Evolutionary conservation across 2,329 filamentous ascomycete species (phyloP).

Genomic region (Venturia pyrina): DNA sequence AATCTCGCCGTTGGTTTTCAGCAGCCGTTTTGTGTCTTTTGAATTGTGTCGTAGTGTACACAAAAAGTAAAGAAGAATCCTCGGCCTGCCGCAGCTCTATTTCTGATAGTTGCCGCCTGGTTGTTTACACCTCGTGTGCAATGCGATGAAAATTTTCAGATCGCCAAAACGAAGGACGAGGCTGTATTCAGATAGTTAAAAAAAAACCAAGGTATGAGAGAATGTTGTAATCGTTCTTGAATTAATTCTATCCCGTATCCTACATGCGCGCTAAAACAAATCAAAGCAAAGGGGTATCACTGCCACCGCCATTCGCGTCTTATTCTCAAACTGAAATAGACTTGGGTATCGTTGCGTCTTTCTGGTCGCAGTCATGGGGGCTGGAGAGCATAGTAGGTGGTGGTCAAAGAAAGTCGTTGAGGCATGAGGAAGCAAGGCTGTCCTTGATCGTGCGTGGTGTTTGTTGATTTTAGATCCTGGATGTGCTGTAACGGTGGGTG

Average conservation of each 20-base stretch:
- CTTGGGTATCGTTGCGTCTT: not conserved
- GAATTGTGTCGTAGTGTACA: too few relatives aligned
- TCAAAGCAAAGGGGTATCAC: constrained; percentile 1
- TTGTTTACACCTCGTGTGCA: too few relatives aligned
- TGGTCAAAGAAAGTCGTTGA: not conserved
- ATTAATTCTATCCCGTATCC: not conserved
- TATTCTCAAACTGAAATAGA: not conserved
- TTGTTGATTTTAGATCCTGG: constrained; percentile 1
- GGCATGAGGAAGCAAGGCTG: not conserved
- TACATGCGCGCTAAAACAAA: not conserved
- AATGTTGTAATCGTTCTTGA: not conserved
- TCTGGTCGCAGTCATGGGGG: not conserved
- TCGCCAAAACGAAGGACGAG: too few relatives aligned
- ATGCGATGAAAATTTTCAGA: too few relatives aligned
- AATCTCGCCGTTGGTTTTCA: too few relatives aligned
- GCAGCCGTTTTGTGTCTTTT: too few relatives aligned
- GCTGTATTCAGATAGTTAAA: too few relatives aligned
- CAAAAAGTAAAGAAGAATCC: too few relatives aligned
- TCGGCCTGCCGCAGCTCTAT: too few relatives aligned
- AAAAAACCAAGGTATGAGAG: not conserved
- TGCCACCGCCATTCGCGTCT: not conserved
- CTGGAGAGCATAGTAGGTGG: not conserved
- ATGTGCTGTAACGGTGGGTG: constrained; percentile 4
- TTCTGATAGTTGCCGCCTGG: too few relatives aligned
- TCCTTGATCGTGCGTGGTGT: not conserved